Evolutionary conservation across 768 basidiomycete species (phyloP).

Genomic region (Lepiota subincarnata): DNA sequence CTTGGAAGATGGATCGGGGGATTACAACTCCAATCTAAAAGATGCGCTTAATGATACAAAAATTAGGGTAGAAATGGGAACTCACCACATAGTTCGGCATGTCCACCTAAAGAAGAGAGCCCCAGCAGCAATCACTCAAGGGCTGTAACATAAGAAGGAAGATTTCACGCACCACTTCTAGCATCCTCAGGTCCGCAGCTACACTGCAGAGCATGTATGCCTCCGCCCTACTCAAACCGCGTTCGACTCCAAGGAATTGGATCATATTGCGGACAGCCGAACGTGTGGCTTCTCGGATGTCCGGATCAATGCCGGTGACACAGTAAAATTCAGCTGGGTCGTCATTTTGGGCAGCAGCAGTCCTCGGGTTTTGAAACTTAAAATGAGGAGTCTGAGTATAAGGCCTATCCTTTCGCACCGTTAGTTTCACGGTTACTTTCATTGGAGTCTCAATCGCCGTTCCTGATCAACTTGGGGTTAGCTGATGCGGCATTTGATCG

Average conservation of each 20-base stretch:
- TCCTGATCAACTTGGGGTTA: conserved; percentile 29
- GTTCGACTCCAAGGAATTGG: conserved; percentile 39
- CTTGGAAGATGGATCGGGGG: too few relatives aligned
- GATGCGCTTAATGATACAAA: too few relatives aligned
- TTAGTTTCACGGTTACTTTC: conserved; percentile 49
- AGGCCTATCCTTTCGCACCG: conserved; percentile 51
- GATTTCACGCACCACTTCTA: conserved; percentile 47
- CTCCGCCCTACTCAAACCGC: background rate
- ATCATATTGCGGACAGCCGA: conserved; percentile 59
- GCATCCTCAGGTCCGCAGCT: conserved; percentile 55
- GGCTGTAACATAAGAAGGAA: conserved; percentile 2
- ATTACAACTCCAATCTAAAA: too few relatives aligned
- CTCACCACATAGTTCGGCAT: conserved; percentile 64
- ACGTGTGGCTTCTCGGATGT: conserved; percentile 51
- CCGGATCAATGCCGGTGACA: conserved; percentile 55
- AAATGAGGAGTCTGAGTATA: conserved; percentile 61
- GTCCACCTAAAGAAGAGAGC: conserved; percentile 41
- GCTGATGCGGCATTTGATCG: background rate
- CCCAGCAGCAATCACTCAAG: background rate
- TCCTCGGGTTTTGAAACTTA: conserved; percentile 26
- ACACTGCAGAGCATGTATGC: conserved; percentile 35
- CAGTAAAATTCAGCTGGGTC: conserved; percentile 44
- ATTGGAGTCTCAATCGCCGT: conserved; percentile 65
- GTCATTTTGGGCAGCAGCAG: conserved; percentile 7
- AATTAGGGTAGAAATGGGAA: conserved; percentile 6